Evolutionary conservation across 164 flowering plant genomes (phyloP), one percentile per base, ranked within the genome.

Genomic region (Piper longum): DNA sequence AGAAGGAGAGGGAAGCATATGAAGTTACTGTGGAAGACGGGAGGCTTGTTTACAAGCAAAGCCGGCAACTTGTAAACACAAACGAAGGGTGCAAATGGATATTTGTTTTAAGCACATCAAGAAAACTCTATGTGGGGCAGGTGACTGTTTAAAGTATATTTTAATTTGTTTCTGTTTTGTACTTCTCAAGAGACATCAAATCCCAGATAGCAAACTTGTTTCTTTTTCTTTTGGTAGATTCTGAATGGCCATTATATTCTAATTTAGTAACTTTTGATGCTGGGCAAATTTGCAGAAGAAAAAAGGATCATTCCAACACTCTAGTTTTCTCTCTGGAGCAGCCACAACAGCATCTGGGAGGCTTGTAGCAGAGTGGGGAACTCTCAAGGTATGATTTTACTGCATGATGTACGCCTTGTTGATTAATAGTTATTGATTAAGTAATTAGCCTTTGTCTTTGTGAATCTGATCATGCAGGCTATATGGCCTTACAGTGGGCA

Each of bases 401-500:
- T 48, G 52, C 12, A 9, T 9, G 8, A 26, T 26, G 36, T 26
- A 26, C 36, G 36, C 36, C 14, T 9, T 48, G 52, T 9, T 8
- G 8, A 48, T 48, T 48, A 8, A 9, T 48, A 5, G 12, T 48
- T 26, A 26, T 26, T 26, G 11, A 9, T 48, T 8, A 9, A 5
- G 52, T 14, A 3, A 9, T 9, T 48, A 1, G 52, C 14, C 36
- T 48, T 2, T 1, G 8, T 48, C 14, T 14, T 9, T 18, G 44
- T 57, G 36, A 41, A 36, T 42, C 17, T 59, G 8, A 26, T 64
- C 70, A 48, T 9, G 51, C 70, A 83, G 96, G 90, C 87, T 14
- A 77, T 88, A 41, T 86, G 92, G 92, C 87, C 92, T 5, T 81
- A 86, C 66, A 86, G 96, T 57, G 92, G 96, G 43, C 96, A 88